phyloP scores from a whole-genome alignment of 2,329 filamentous ascomycete species.

The Pyricularia sp. region DNA sequence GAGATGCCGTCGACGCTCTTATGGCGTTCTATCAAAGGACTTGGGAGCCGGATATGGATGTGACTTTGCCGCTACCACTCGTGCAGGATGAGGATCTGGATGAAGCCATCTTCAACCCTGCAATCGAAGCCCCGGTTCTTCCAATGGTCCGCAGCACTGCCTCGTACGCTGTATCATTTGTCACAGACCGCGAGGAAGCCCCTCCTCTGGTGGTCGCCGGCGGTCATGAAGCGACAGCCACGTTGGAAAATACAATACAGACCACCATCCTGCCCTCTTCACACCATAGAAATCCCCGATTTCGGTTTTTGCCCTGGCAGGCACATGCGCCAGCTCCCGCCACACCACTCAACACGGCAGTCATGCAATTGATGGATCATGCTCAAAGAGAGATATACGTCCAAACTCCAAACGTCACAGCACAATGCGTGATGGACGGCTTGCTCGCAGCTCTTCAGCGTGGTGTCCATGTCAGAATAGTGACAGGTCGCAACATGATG shows the following conservation, averaged over 20 bases:
- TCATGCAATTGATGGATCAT: slow-evolving; percentile 46
- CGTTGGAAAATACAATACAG: slow-evolving; percentile 5
- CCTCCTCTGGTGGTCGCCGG: background rate
- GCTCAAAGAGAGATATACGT: slow-evolving; percentile 51
- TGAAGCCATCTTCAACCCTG: background rate
- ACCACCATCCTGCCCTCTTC: slow-evolving; percentile 62
- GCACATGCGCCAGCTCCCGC: slow-evolving; percentile 31
- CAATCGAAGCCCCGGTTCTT: background rate
- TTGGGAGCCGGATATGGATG: slow-evolving; percentile 39
- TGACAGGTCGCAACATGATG: slow-evolving; percentile 61
- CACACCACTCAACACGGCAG: slow-evolving; percentile 54
- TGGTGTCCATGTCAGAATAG: slow-evolving; percentile 54
- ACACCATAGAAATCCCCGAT: slow-evolving; percentile 56
- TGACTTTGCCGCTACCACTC: background rate
- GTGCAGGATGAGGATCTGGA: background rate
- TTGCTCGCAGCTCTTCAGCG: slow-evolving; percentile 48
- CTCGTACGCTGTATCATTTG: background rate
- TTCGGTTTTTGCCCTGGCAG: slow-evolving; percentile 45
- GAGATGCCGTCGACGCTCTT: slow-evolving; percentile 47
- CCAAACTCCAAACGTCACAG: slow-evolving; percentile 69
- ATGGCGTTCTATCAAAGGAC: slow-evolving; percentile 53
- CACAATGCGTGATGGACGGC: slow-evolving; percentile 46
- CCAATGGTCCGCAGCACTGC: background rate
- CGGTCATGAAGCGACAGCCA: slow-evolving; percentile 12
- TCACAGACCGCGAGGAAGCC: background rate